Percentiles rank a stretch among this genome's conserved stretches.
Evolutionary conservation across 2,329 filamentous ascomycete genomes (phyloP).

Genomic region (Cladophialophora immunda): DNA sequence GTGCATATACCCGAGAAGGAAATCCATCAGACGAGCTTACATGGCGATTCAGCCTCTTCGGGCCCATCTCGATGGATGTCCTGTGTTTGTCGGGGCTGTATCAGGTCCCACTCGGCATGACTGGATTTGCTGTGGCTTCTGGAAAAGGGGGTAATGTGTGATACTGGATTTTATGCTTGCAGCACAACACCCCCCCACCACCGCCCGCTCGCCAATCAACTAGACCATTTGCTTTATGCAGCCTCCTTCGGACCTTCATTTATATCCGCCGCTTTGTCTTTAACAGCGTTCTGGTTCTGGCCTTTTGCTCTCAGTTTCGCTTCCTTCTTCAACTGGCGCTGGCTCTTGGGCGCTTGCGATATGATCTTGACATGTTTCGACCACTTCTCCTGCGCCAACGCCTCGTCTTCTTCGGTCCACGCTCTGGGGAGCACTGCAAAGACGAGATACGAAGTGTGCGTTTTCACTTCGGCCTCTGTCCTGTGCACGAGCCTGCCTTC

Average conservation of each 20-base stretch:
- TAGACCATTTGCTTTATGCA: neutral
- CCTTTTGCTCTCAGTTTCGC: constrained; percentile 37
- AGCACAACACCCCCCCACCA: neutral
- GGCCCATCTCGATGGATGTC: neutral
- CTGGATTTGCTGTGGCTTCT: neutral
- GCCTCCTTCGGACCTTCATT: neutral
- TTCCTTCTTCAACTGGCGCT: constrained; percentile 41
- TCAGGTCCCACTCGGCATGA: neutral
- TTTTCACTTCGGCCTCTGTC: constrained; percentile 88
- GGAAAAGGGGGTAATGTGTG: neutral
- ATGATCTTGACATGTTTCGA: constrained; percentile 32
- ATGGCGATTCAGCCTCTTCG: neutral
- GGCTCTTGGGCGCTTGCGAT: constrained; percentile 36
- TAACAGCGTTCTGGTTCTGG: constrained; percentile 20
- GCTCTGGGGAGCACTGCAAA: constrained; percentile 89
- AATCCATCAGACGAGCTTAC: neutral
- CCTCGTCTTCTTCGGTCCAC: constrained; percentile 86
- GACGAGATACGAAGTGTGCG: constrained; percentile 94
- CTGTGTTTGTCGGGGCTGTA: neutral
- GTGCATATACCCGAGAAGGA: neutral
- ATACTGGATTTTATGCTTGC: neutral
- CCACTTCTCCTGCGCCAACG: constrained; percentile 70
- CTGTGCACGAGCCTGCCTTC: constrained; percentile 81
- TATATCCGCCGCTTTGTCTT: neutral
- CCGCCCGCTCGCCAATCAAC: neutral